These are phyloP conservation scores for Fraxinus dipetala DNA, from an alignment of 305 asterid species.

Conservation along the genomic window DNA sequence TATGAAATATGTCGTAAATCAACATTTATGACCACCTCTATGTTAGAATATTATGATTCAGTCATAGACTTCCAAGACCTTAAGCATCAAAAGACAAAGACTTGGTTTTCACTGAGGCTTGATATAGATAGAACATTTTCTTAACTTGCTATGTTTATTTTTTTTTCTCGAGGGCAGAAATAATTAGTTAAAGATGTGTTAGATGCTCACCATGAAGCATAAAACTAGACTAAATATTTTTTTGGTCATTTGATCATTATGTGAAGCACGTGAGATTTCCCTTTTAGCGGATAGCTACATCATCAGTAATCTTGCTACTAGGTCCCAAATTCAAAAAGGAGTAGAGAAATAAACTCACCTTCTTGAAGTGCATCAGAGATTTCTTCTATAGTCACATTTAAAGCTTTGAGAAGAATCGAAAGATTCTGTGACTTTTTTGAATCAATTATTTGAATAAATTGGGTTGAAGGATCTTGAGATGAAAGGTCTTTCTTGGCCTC, in stretches of 20 bases:
- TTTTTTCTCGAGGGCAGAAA: background rate
- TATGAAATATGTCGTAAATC: background rate
- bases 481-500: slow-evolving; percentile 40
- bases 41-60: background rate
- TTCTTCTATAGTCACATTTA: slow-evolving; percentile 67
- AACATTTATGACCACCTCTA: background rate
- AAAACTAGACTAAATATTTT: background rate
- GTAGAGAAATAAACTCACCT: slow-evolving; percentile 37
- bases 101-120: slow-evolving; percentile 9
- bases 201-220: background rate
- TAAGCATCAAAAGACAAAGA: background rate
- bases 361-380: slow-evolving; percentile 70
- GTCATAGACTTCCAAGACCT: background rate
- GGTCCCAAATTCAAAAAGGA: slow-evolving; percentile 10
- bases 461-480: slow-evolving; percentile 37
- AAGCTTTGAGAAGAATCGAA: slow-evolving; percentile 68
- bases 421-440: slow-evolving; percentile 71
- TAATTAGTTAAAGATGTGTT: background rate
- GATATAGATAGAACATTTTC: background rate
- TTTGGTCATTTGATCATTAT: background rate
- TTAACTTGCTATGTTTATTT: background rate
- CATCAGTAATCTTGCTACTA: background rate
- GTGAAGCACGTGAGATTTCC: background rate
- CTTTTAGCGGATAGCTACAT: background rate
- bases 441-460: slow-evolving; percentile 60